Evolutionary conservation across 2,329 filamentous ascomycete genomes (phyloP).

Genomic region (Diplodia sapinea): DNA sequence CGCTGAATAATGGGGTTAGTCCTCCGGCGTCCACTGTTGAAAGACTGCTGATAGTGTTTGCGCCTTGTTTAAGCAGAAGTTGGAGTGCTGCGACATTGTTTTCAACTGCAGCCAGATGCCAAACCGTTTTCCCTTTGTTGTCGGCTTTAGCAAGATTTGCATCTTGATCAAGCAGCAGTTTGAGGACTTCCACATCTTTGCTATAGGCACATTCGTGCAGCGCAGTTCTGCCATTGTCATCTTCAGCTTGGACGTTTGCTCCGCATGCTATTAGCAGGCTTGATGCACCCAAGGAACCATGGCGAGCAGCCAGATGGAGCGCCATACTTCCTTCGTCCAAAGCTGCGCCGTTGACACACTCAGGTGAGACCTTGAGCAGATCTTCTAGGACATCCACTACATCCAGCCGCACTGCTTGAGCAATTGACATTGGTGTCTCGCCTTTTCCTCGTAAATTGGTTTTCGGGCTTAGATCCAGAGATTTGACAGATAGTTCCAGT

Average conservation of each 20-base stretch:
- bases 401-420: neutral
- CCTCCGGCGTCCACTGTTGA: neutral
- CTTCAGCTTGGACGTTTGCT: neutral
- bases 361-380: neutral
- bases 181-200: neutral
- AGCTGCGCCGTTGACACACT: rapidly evolving
- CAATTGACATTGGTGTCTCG: neutral
- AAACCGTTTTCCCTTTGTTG: neutral
- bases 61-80: rapidly evolving
- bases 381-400: neutral
- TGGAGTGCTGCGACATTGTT: neutral
- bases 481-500: no score
- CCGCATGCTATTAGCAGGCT: neutral
- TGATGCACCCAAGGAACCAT: neutral
- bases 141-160: neutral
- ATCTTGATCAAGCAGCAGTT: neutral
- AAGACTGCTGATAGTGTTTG: neutral
- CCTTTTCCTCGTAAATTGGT: neutral
- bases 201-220: neutral
- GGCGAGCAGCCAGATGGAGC: neutral
- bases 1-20: neutral
- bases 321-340: no score
- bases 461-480: no score
- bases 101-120: neutral
- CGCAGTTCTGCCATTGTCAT: neutral